Evolutionary conservation across 1,139 yeast genomes (phyloP), one percentile per base, ranked within the genome.

Genomic region (Hemisphaericaspora xylofermentans): DNA sequence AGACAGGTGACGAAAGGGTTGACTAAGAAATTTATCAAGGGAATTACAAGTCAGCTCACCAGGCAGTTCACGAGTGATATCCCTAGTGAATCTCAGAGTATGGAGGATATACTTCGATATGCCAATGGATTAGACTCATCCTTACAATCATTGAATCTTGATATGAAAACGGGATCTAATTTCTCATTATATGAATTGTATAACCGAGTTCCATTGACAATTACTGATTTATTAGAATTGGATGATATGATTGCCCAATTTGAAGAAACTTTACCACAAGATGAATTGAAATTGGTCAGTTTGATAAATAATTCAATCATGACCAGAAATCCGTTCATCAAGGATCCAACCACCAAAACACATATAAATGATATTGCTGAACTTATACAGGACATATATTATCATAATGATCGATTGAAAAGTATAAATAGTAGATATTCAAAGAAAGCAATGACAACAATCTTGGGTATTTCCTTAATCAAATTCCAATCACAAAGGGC

Each of bases 201-300:
- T 4, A 42, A 46, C 6, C 46, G 45, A 9, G 43, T 58, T 8
- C 70, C 71, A 1, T 41, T 49, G 4, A 32, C 39, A 3, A 52
- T 74, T 2, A 43, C 51, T 3, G 68, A 71, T 36, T 43, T 74
- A 3, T 52, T 53, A 1, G 82, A 78, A 47, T 58, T 77, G 28
- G 79, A 76, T 41, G 63, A 71, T 17, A 74, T 80, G 82, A 46
- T 80, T 19, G 64, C 61, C 3, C 83, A 80, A 47, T 55, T 80
- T 26, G 53, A 58, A 15, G 61, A 52, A 2, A 72, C 66, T 47
- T 73, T 66, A 48, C 47, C 52, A 4, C 47, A 54, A 2, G 61
- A 66, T 36, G 59, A 53, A 0, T 51, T 74, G 5, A 44, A 47
- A 22, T 26, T 50, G 14, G 37, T 30, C 17, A 50, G 50, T 38